Base-by-base conservation (phyloP, 176 grass and related monocot species). In the Zoysia japonica region DNA sequence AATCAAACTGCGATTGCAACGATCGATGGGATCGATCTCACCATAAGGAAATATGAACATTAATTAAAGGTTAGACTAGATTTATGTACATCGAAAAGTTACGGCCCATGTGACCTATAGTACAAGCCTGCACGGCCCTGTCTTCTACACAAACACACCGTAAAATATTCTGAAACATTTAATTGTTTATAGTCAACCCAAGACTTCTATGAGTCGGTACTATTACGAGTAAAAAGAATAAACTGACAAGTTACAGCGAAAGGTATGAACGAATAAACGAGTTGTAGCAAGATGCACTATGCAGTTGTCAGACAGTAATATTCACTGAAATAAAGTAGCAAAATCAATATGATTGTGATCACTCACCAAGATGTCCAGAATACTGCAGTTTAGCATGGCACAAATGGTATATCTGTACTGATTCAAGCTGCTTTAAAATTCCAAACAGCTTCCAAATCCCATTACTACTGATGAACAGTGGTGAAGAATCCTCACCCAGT, bases 1-100 rank as follows among this genome's bases (percentile, higher is more conserved):
- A 44, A 67, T 72, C 52, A 13, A 74, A 79, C 73, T 61, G 68
- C 61, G 28, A 17, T 19, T 40, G 61, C 52, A 68, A 40, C 37
- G 77, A 77, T 74, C 19, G 80, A 87, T 74, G 68, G 68, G 11
- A 83, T 83, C 86, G 76, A 87, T 82, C 85, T 83, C 74, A 56
- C 3, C 35, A 51, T 73, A 82, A 38, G 45, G 4, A 51, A 73
- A 61, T 35, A 9, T 44, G 9, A 69, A 42, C 75, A 79, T 88
- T 83, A 88, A 83, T 74, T 13, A 59, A 47, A 28, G 40, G 54
- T 47, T 60, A 61, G 70, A 81, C 55, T 8, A 52, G 59, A 63
- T 48, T 14, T 75, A 75, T 54, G 45, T 45, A 61, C 53, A 69
- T 60, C 64, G 11, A 68, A 20, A 76, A 61, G 47, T 69, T 69